Evolutionary conservation across 345 rosid species (phyloP).

Genomic region (Cardamine resedifolia): DNA sequence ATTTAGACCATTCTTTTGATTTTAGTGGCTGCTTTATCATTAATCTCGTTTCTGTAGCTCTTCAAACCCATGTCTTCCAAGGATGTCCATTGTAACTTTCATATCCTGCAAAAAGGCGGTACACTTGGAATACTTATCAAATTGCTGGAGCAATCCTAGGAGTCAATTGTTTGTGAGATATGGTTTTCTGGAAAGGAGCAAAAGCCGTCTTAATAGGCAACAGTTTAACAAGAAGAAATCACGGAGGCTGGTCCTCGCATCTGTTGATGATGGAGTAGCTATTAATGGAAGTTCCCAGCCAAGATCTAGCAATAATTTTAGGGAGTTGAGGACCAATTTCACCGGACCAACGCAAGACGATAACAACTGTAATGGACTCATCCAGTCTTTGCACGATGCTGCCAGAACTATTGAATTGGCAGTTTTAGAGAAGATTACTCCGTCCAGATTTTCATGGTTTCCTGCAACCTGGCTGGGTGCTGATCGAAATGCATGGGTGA

Average conservation of each 20-base stretch:
- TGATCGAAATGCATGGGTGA: slow-evolving; percentile 77
- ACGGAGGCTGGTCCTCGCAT: slow-evolving; percentile 49
- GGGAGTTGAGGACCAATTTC: slow-evolving; percentile 55
- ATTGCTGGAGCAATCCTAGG: slow-evolving; percentile 55
- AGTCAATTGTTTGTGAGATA: slow-evolving; percentile 44
- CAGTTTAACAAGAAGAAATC: slow-evolving; percentile 36
- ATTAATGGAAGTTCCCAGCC: slow-evolving; percentile 60
- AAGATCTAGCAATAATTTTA: slow-evolving; percentile 46
- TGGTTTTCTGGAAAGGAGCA: slow-evolving; percentile 41
- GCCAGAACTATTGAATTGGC: slow-evolving; percentile 87
- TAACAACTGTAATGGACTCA: slow-evolving; percentile 65
- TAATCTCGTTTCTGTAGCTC: slow-evolving; percentile 47
- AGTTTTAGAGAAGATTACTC: slow-evolving; percentile 53
- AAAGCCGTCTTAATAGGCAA: neutral
- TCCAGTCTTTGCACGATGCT: slow-evolving; percentile 78
- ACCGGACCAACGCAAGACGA: slow-evolving; percentile 56
- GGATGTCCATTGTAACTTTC: slow-evolving; percentile 36
- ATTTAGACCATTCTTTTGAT: neutral
- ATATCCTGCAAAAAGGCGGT: slow-evolving; percentile 46
- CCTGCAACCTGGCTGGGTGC: slow-evolving; percentile 75
- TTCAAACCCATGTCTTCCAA: slow-evolving; percentile 46
- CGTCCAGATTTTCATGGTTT: slow-evolving; percentile 71
- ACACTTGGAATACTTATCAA: slow-evolving; percentile 43
- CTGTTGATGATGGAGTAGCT: slow-evolving; percentile 76
- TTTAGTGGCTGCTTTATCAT: slow-evolving; percentile 26